Conservation (phyloP, 495 filamentous ascomycete genomes). For the Neurospora sp. region DNA sequence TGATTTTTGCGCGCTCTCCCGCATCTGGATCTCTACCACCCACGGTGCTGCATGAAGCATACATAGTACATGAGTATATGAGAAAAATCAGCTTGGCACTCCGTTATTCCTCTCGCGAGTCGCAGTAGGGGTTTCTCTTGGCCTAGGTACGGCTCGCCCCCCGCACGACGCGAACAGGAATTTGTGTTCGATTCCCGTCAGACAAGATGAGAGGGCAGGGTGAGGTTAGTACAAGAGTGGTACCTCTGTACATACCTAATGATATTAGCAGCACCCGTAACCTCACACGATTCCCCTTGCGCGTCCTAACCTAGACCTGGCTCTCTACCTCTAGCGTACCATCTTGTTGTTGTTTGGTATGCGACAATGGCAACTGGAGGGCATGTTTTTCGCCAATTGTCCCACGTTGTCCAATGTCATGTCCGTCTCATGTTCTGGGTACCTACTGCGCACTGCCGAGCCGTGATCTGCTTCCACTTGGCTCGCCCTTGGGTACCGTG, state of each 20-base stretch:
- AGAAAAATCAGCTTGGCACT: not conserved
- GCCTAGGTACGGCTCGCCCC: not conserved
- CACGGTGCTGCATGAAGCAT: not conserved
- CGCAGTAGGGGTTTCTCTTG: not conserved
- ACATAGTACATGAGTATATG: not conserved
- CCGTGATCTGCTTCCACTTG: not conserved
- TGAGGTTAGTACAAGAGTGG: not conserved
- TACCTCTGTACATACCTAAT: not conserved
- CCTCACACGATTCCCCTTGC: not conserved
- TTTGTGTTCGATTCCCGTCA: not conserved
- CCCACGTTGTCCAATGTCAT: not conserved
- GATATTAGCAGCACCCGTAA: not conserved
- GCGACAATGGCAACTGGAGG: not conserved
- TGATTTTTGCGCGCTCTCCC: not conserved
- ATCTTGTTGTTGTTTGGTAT: not conserved
- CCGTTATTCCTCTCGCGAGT: not conserved
- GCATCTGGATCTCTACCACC: not conserved
- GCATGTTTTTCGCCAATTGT: not conserved
- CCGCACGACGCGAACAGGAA: not conserved
- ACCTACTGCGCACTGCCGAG: not conserved
- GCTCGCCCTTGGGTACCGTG: not conserved
- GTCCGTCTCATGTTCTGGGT: not conserved
- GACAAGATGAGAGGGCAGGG: not conserved
- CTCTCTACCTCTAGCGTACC: not conserved
- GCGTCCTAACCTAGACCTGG: not conserved